Base-by-base conservation (phyloP, 495 filamentous ascomycete genomes). In the Thozetella sp. region DNA sequence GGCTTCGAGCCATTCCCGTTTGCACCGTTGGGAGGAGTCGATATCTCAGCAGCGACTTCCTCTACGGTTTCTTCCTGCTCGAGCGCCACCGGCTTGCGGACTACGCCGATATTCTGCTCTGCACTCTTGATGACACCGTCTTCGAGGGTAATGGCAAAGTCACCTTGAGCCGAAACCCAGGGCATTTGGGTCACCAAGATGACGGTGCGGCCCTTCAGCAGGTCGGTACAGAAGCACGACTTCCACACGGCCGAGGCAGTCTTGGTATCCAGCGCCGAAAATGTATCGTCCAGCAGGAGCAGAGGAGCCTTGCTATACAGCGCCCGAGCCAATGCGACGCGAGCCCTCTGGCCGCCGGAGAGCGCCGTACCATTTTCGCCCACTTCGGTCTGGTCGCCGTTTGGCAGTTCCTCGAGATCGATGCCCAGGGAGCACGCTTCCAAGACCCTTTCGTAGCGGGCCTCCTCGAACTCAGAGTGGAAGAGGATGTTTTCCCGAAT, bases 311-410 rank as follows among this genome's bases (percentile, higher is more conserved):
- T 76, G 43, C 87, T 90, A 61, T 91, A 92, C 1, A 90, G 76
- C 15, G 89, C 88, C 58, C 89, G 78, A 22, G 89, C 89, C 15
- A 91, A 76, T 25, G 88, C 85, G 27, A 91, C 82, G 22, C 89
- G 80, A 56, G 88, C 88, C 60, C 86, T 88, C 55, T 92, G 89
- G 0, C 89, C 89, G 48, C 89, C 89, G 0, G 86, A 89, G 9
- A 92, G 71, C 34, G 87, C 86, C 3, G 88, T 83, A 0, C 89
- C 89, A 51, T 86, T 76, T 60, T 91, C 89, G 10, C 88, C 88
- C 45, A 88, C 83, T 57, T 87, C 83, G 30, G 90, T 86, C 25
- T 80, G 79, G 19, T 83, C 75, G 25, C 75, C 67, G 17, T 71
- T 69, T 3, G 68, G 60, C 24, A 78, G 70, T 61, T 76, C 71